These are phyloP conservation scores for Helianthus tuberosus DNA, from an alignment of 129 eudicot genomes.

Conservation along the genomic window DNA sequence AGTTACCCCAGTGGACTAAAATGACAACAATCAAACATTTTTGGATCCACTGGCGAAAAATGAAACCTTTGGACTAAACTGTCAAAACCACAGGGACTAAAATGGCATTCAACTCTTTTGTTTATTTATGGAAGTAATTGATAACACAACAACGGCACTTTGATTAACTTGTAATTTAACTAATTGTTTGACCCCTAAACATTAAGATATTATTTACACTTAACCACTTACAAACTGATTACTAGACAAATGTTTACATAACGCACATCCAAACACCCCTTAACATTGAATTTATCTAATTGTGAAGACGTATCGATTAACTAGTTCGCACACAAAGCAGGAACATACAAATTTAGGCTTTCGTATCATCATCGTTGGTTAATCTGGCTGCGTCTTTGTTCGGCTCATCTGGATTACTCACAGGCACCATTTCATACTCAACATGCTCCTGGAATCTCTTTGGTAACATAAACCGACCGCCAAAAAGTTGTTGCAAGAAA, in stretches of 20 bases:
- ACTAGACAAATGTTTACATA: not conserved
- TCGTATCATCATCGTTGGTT: not conserved
- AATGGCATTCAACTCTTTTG: too few species aligned
- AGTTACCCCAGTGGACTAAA: too few species aligned
- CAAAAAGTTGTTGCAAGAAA: slow-evolving; percentile 66
- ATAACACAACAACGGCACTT: not conserved
- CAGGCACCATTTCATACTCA: slow-evolving; percentile 57
- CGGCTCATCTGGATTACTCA: not conserved
- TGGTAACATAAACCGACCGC: slow-evolving; percentile 59
- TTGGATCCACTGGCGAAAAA: too few species aligned
- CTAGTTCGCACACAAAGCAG: not conserved
- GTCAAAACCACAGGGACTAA: too few species aligned
- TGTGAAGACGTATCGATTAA: too few species aligned
- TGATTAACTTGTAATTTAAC: not conserved
- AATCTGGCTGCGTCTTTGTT: too few species aligned
- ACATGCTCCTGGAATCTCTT: slow-evolving; percentile 43
- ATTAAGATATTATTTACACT: too few species aligned
- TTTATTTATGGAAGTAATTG: not conserved
- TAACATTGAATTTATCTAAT: too few species aligned
- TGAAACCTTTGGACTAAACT: too few species aligned
- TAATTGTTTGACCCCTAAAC: not conserved
- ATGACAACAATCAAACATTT: too few species aligned
- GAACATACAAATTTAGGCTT: slow-evolving; percentile 14
- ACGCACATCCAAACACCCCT: too few species aligned
- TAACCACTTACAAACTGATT: not conserved